A percentile compares a stretch with the other conserved stretches of the same genome.
phyloP scores from a whole-genome alignment of 106 monocot species.

The Acorus calamus region DNA sequence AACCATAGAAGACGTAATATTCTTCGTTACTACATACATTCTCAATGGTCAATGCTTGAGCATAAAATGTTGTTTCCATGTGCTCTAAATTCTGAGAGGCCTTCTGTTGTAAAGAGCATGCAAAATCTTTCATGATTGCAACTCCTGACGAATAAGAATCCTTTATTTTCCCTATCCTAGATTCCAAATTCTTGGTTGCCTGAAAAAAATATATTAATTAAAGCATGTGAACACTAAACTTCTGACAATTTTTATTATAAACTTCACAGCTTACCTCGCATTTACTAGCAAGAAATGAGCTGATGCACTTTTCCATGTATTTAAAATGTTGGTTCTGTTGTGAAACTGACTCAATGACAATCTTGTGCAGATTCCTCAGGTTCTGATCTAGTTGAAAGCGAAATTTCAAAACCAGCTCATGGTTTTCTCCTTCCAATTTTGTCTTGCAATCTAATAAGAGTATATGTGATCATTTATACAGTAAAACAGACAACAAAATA shows the following conservation, averaged over 20 bases:
- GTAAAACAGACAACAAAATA: too few relatives aligned
- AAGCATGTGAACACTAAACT: too few relatives aligned
- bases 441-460: constrained; percentile 31
- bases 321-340: constrained; percentile 37
- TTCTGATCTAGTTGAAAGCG: constrained; percentile 41
- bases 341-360: constrained; percentile 42
- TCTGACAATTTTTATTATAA: too few relatives aligned
- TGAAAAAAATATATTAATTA: constrained; percentile 5
- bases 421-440: constrained; percentile 38
- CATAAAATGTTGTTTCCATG: constrained; percentile 15
- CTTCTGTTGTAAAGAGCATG: constrained; percentile 21
- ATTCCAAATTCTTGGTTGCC: constrained; percentile 36
- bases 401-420: constrained; percentile 35
- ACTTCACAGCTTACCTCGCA: constrained; percentile 30
- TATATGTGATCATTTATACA: too few relatives aligned
- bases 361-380: constrained; percentile 34
- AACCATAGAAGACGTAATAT: neutral
- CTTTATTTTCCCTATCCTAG: constrained; percentile 38
- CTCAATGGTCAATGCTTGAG: constrained; percentile 28
- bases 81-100: constrained; percentile 29
- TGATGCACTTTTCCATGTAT: constrained; percentile 36
- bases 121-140: constrained; percentile 34
- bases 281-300: constrained; percentile 40
- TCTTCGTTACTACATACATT: constrained; percentile 28
- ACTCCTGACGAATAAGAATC: constrained; percentile 35